These are phyloP conservation scores for Microsporum ferrugineum DNA, from an alignment of 2,329 filamentous ascomycete genomes.

Conservation along the genomic window DNA sequence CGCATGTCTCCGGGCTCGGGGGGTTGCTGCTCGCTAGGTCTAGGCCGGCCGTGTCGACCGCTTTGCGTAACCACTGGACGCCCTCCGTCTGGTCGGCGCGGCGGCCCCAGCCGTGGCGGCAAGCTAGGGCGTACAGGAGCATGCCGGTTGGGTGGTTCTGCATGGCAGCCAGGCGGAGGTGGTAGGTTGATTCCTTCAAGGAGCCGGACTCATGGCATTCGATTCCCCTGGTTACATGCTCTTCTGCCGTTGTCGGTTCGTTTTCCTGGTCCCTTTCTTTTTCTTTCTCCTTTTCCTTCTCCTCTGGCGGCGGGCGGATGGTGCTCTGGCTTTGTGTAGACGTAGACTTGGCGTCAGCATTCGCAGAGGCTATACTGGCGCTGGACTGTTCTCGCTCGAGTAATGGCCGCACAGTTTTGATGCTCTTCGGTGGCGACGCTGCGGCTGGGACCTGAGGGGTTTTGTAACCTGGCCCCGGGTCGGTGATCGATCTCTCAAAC, in stretches of 20 bases:
- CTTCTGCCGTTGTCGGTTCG: constrained; percentile 46
- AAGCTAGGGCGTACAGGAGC: constrained; percentile 90
- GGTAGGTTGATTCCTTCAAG: constrained; percentile 89
- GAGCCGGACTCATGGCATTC: constrained; percentile 78
- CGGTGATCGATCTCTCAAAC: constrained; percentile 38
- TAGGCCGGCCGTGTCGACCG: constrained; percentile 69
- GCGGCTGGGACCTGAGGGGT: constrained; percentile 4
- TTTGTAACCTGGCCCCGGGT: constrained; percentile 18
- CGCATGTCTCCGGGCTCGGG: constrained; percentile 26
- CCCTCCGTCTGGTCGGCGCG: constrained; percentile 80
- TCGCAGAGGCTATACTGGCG: constrained; percentile 33
- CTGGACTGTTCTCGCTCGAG: constrained; percentile 11
- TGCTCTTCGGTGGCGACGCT: not conserved
- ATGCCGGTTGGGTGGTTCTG: constrained; percentile 84
- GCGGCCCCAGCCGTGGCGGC: constrained; percentile 96
- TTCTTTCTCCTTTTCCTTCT: not conserved
- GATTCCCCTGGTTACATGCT: constrained; percentile 84
- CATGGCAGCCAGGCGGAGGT: constrained; percentile 77
- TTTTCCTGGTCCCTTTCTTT: constrained; percentile 16
- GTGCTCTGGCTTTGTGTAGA: constrained; percentile 57
- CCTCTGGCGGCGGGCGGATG: constrained; percentile 28
- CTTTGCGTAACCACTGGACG: constrained; percentile 82
- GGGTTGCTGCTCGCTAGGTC: constrained; percentile 70
- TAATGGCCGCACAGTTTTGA: not conserved
- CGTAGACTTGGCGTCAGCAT: constrained; percentile 29